Conservation (phyloP, 1,284 basidiomycete species). For the Microbotryomycetes sp. region DNA sequence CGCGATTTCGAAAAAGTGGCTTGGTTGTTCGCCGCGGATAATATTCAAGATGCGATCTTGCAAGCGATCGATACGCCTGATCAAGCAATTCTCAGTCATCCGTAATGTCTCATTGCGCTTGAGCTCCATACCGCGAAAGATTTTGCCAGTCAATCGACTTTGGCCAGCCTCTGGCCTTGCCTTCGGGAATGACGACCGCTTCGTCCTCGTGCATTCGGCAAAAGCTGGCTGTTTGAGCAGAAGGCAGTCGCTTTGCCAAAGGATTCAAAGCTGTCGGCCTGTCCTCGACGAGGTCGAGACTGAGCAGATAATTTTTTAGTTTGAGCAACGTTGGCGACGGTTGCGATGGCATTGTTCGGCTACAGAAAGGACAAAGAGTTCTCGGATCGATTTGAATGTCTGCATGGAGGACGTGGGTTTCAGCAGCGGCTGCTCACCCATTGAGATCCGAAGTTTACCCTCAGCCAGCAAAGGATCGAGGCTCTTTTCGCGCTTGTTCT, state of each 20-base stretch:
- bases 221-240: slow-evolving; percentile 17
- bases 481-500: neutral
- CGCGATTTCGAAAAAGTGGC: slow-evolving; percentile 21
- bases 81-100: neutral
- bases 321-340: slow-evolving; percentile 18
- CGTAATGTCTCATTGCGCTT: slow-evolving; percentile 10
- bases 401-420: neutral
- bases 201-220: slow-evolving; percentile 31
- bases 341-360: slow-evolving; percentile 8
- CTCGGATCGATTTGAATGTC: slow-evolving; percentile 7
- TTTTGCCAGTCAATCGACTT: slow-evolving; percentile 17
- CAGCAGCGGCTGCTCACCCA: neutral
- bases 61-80: slow-evolving; percentile 15
- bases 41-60: slow-evolving; percentile 8
- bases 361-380: slow-evolving; percentile 34
- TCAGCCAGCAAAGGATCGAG: neutral
- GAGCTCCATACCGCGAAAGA: no score
- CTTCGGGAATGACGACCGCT: slow-evolving; percentile 22
- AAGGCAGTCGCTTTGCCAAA: slow-evolving; percentile 16
- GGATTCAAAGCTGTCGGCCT: slow-evolving; percentile 11
- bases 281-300: slow-evolving; percentile 2
- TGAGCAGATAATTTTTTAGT: slow-evolving; percentile 21
- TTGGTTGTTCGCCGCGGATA: slow-evolving; percentile 2
- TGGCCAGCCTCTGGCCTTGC: slow-evolving; percentile 24
- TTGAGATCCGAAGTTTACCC: neutral